Evolutionary conservation across 1,284 basidiomycete species (phyloP), one percentile per base, ranked within the genome.

Genomic region (Amylostereum areolatum): DNA sequence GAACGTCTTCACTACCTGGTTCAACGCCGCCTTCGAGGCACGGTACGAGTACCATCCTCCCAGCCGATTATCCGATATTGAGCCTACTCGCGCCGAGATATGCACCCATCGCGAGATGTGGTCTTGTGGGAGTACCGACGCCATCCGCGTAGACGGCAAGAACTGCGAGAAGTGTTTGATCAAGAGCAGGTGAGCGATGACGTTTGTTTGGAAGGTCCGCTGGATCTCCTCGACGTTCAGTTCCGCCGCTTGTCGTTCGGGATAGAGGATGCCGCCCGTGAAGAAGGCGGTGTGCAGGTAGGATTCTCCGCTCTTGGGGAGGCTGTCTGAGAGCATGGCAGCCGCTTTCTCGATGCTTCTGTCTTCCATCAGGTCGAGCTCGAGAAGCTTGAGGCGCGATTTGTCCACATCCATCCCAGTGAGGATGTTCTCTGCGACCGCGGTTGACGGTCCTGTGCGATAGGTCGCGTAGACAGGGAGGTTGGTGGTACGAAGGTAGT

Each of bases 41-140:
- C 85, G 75, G 62, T 89, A 89, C 28, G 80, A 83, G 62, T 84
- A 88, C 85, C 85, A 89, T 30, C 80, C 82, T 5, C 83, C 83
- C 44, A 70, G 71, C 32, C 65, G 63, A 61, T 85, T 86, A 60
- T 86, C 82, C 12, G 69, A 70, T 51, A 85, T 76, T 41, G 78
- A 81, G 31, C 82, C 82, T 8, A 85, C 78, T 37, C 79, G 76
- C 4, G 82, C 82, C 8, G 77, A 75, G 54, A 85, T 63, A 59
- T 83, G 80, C 11, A 79, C 75, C 80, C 80, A 82, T 57, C 78
- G 80, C 18, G 78, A 62, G 7, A 70, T 52, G 24, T 32, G n/a
- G 53, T 46, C 37, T 58, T 59, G 34, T 43, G 50, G 25, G n/a
- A n/a, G n/a, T 49, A 55, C 39, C 2, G 46, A 40, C n/a, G 12